Evolutionary conservation across 805 yeast species (phyloP), one percentile per base, ranked within the genome.

Genomic region (Saturnispora halmiae): DNA sequence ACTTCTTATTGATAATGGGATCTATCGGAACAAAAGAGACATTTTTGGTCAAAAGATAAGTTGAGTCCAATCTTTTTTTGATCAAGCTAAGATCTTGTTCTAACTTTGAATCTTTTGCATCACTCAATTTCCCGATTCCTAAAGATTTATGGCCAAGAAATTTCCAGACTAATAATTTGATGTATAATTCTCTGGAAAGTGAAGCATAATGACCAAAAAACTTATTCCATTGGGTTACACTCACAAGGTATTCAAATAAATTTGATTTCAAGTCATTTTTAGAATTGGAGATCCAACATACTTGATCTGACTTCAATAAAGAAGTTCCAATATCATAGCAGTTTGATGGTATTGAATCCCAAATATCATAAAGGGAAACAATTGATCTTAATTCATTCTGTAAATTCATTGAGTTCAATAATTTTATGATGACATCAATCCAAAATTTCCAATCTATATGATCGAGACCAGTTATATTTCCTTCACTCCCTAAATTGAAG

Each of bases 201-300:
- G 94, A 87, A 51, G 77, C 73, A 85, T 94, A 86, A 58, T 86
- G 94, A 29, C 78, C 71, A 51, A 85, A 76, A 45, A 72, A 73
- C 36, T 66, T 62, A 26, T 59, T 59, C 80, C 88, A 83, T 26
- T 64, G 60, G 1, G 53, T 49, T 4, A 63, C 54, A 3, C 73
- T 66, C 6, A 80, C 59, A 26, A 83, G 54, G 78, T 81, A 81
- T 15, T 59, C 52, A 4, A 75, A 61, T 39, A 77, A 59, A 49
- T 72, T 72, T 51, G 66, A 63, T 44, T 76, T 66, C 36, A 70
- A 53, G 31, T 76, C 62, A 26, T 56, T 58, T 4, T 52, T 65
- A 53, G 2, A 44, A 44, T 4, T 68, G 46, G 30, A 13, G 18
- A 41, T 34, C 82, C 82, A n/a, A n/a, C n/a, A 76, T 4, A 25